These are phyloP conservation scores for Chlorella sp. DNA, from an alignment of 139 green algal species.

Conservation along the genomic window DNA sequence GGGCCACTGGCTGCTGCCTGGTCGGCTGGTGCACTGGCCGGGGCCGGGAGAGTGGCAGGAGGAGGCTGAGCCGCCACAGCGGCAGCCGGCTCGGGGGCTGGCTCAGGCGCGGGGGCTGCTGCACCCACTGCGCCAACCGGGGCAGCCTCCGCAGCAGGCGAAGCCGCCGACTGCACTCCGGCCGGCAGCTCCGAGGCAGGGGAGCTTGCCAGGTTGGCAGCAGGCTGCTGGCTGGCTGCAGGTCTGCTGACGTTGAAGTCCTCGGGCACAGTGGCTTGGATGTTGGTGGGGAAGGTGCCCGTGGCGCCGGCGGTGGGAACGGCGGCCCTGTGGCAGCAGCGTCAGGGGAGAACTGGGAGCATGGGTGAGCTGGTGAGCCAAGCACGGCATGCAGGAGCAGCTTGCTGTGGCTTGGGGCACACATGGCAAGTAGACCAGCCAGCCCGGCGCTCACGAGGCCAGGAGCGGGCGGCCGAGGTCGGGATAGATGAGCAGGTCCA, in stretches of 20 bases:
- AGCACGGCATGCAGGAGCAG: no score
- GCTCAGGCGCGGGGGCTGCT: not conserved
- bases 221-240: no score
- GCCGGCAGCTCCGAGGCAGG: not conserved
- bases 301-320: slow-evolving; percentile 3
- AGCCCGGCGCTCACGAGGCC: not conserved
- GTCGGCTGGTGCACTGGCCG: no score
- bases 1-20: no score
- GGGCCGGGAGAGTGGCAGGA: no score
- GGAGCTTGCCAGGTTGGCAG: not conserved
- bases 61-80: not conserved
- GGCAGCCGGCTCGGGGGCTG: not conserved
- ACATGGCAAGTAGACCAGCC: no score
- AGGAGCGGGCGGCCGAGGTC: not conserved
- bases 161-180: not conserved
- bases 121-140: not conserved
- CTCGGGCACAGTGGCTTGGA: not conserved
- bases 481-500: slow-evolving; percentile 18
- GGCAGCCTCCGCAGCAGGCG: not conserved
- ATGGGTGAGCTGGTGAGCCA: not conserved
- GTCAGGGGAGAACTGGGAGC: not conserved
- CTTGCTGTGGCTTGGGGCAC: no score
- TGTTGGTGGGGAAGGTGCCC: not conserved
- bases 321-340: not conserved
- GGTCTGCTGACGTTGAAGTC: not conserved